These are phyloP conservation scores for Raddia guianensis DNA, from an alignment of 176 grass and related monocot species.

Conservation along the genomic window DNA sequence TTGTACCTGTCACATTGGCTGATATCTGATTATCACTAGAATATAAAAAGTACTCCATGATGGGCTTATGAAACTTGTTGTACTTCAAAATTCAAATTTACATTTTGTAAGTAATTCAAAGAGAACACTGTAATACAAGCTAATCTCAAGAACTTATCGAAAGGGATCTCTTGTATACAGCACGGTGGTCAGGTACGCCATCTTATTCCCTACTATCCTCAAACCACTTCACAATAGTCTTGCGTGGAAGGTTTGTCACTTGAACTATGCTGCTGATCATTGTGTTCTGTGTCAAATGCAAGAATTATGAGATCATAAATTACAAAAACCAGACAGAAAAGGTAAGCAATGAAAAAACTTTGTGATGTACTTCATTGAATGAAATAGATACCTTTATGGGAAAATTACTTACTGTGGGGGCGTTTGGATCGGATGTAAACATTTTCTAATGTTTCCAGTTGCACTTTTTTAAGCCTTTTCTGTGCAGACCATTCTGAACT, in stretches of 20 bases:
- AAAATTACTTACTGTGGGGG: constrained; percentile 72
- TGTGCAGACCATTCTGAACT: constrained; percentile 54
- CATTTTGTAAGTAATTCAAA: constrained; percentile 33
- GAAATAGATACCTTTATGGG: constrained; percentile 29
- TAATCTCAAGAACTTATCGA: constrained; percentile 39
- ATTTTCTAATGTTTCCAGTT: constrained; percentile 78
- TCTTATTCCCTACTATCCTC: constrained; percentile 80
- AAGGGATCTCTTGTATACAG: constrained; percentile 50
- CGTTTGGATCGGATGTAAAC: constrained; percentile 80
- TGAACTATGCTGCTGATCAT: constrained; percentile 93
- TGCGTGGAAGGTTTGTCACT: constrained; percentile 86
- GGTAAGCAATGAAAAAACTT: not conserved
- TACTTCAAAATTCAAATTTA: constrained; percentile 47
- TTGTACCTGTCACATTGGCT: constrained; percentile 55
- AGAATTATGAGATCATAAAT: constrained; percentile 15
- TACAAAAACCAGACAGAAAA: constrained; percentile 3
- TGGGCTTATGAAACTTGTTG: constrained; percentile 22
- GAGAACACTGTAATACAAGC: constrained; percentile 23
- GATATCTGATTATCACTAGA: constrained; percentile 25
- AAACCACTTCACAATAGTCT: constrained; percentile 85
- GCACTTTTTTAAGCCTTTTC: constrained; percentile 84
- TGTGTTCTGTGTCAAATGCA: constrained; percentile 63
- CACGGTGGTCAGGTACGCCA: constrained; percentile 59
- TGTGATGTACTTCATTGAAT: not conserved
- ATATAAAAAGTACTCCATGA: constrained; percentile 34